A percentile compares a stretch with the other conserved stretches of the same genome.
phyloP scores from a whole-genome alignment of 192 early-diverging fungal genomes.

The Jimgerdemannia lactiflua region DNA sequence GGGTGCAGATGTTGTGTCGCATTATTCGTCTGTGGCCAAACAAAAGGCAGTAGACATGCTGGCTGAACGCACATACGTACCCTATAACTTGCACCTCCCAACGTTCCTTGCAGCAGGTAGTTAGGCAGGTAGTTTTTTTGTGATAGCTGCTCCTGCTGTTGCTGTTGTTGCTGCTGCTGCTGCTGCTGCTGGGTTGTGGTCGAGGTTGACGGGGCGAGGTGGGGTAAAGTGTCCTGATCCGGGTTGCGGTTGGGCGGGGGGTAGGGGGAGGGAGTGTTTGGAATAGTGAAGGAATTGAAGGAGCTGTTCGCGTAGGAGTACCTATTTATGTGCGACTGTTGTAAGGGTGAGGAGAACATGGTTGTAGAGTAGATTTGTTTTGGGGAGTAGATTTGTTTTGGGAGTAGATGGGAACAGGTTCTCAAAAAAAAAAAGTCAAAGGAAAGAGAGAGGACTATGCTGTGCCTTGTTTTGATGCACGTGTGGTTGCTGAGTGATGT shows the following conservation, averaged over 20 bases:
- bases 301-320: no score
- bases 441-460: neutral
- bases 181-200: neutral
- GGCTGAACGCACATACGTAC: neutral
- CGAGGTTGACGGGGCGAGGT: neutral
- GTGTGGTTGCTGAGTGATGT: no score
- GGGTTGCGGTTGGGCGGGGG: neutral
- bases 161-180: neutral
- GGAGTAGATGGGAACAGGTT: neutral
- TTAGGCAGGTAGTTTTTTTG: neutral
- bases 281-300: neutral
- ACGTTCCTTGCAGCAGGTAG: neutral
- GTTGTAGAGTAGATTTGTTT: neutral
- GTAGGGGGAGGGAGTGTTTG: neutral
- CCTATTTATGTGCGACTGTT: neutral
- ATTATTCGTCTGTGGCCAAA: no score
- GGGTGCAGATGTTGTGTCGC: no score
- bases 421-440: neutral
- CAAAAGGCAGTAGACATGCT: no score
- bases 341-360: neutral
- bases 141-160: neutral
- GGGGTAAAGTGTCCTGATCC: neutral
- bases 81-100: neutral
- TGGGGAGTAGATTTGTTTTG: neutral
- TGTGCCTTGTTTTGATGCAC: neutral